Conservation (phyloP, 805 yeast species). For the Alloascoidea africana region DNA sequence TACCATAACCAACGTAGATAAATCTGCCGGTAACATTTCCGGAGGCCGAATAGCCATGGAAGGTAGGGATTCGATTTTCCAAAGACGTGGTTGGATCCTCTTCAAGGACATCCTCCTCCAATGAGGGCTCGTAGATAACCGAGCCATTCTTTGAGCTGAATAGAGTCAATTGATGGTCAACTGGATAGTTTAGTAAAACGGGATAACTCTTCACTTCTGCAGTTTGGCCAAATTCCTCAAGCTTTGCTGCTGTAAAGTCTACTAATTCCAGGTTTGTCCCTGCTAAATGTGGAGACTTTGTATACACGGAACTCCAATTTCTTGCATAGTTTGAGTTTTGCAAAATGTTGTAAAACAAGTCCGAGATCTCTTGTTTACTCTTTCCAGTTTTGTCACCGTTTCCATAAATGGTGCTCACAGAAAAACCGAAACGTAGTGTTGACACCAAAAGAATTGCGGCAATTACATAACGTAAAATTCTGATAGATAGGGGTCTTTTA, state of each 20-base stretch:
- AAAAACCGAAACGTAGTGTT: too few species aligned
- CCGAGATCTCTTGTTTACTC: conserved; percentile 4
- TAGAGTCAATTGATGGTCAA: conserved; percentile 34
- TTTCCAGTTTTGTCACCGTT: too few species aligned
- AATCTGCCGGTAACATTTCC: conserved; percentile 60
- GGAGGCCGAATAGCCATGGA: conserved; percentile 61
- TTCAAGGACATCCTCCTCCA: conserved; percentile 34
- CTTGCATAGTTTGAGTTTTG: too few species aligned
- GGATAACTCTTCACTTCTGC: conserved; percentile 40
- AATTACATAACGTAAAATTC: too few species aligned
- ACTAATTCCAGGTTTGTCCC: conserved; percentile 22
- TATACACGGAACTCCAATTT: too few species aligned
- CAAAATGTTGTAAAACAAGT: neutral
- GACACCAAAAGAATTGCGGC: too few species aligned
- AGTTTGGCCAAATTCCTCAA: conserved; percentile 43
- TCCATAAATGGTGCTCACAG: too few species aligned
- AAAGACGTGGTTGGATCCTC: conserved; percentile 34
- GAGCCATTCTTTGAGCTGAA: conserved; percentile 15
- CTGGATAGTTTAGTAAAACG: conserved; percentile 50
- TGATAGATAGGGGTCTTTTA: too few species aligned
- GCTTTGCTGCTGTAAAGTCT: conserved; percentile 43
- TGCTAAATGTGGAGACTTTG: conserved; percentile 17
- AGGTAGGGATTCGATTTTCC: conserved; percentile 45
- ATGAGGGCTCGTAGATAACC: conserved; percentile 33
- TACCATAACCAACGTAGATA: conserved; percentile 59